Evolutionary conservation across 306 rosid genomes (phyloP).

Genomic region (Acacia confusa): DNA sequence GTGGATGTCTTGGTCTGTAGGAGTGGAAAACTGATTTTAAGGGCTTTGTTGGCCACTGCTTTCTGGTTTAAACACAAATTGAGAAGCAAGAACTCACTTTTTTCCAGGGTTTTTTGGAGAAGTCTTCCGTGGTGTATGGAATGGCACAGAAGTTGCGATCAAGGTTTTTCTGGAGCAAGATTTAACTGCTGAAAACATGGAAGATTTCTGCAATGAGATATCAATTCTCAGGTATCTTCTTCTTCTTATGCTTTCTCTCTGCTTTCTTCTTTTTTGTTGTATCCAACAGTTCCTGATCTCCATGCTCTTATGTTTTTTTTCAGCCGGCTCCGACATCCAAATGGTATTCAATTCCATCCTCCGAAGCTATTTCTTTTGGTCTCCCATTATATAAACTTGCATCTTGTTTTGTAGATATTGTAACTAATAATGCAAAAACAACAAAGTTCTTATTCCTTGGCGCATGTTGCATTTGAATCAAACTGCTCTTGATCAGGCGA

Average conservation of each 20-base stretch:
- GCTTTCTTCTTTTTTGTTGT: constrained; percentile 29
- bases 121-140: constrained; percentile 95
- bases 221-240: constrained; percentile 77
- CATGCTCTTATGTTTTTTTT: constrained; percentile 9
- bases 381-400: constrained; percentile 22
- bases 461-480: constrained; percentile 14
- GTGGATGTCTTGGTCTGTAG: neutral
- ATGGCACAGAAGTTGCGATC: constrained; percentile 96
- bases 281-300: constrained; percentile 38
- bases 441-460: neutral
- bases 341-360: constrained; percentile 61
- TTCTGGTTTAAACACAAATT: neutral
- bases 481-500: constrained; percentile 11
- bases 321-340: constrained; percentile 99
- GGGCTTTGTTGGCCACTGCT: constrained; percentile 10
- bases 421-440: constrained; percentile 18
- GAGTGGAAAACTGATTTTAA: constrained; percentile 6
- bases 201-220: constrained; percentile 97
- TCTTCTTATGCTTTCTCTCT: constrained; percentile 22
- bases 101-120: constrained; percentile 92
- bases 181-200: constrained; percentile 92
- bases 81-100: neutral
- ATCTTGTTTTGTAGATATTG: constrained; percentile 19
- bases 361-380: constrained; percentile 6
- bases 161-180: constrained; percentile 97